phyloP scores from a whole-genome alignment of 2,329 filamentous ascomycete genomes.

The Chaetomium sp. region DNA sequence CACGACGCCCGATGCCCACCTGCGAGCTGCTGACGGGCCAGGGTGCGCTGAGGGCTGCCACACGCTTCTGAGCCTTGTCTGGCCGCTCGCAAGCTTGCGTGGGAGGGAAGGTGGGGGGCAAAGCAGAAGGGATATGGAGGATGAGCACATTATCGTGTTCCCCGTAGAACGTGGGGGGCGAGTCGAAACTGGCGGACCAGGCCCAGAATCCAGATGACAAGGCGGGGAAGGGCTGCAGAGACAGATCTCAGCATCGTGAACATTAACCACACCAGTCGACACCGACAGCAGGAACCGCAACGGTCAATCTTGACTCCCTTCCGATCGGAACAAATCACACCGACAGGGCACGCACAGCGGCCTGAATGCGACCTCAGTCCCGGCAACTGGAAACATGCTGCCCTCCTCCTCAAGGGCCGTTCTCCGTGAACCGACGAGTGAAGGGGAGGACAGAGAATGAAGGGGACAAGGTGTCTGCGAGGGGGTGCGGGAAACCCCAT shows the following conservation, averaged over 20 bases:
- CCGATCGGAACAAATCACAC: neutral
- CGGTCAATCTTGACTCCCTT: too few relatives aligned
- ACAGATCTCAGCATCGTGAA: too few relatives aligned
- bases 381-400: conserved; percentile 3
- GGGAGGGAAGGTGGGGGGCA: neutral
- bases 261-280: too few relatives aligned
- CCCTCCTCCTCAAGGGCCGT: neutral
- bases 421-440: conserved; percentile 6
- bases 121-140: neutral
- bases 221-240: too few relatives aligned
- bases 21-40: too few relatives aligned
- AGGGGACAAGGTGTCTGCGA: neutral
- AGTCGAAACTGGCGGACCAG: too few relatives aligned
- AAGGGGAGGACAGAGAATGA: neutral
- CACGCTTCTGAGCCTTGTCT: too few relatives aligned
- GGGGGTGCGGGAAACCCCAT: conserved; percentile 1
- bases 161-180: too few relatives aligned
- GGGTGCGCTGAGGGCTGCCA: too few relatives aligned
- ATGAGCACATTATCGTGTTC: too few relatives aligned
- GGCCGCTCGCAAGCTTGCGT: neutral
- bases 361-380: conserved; percentile 10
- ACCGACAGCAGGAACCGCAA: too few relatives aligned
- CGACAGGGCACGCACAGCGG: neutral
- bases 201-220: too few relatives aligned
- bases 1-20: neutral